Evolutionary conservation across 139 green algal species (phyloP).

Genomic region (Marvania coccoides): DNA sequence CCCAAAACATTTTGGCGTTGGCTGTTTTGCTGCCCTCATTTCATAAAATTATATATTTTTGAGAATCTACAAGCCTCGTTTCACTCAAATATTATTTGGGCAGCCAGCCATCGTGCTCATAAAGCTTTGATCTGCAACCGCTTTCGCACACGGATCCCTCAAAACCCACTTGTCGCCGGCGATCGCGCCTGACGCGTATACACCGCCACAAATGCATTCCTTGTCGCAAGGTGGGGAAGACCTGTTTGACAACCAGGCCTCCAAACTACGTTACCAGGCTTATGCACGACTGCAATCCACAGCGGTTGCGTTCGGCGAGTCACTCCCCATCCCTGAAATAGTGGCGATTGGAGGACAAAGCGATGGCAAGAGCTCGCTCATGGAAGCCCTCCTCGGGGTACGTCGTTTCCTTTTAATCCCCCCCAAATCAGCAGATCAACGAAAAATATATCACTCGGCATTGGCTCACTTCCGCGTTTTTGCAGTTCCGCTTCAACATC

Average conservation of each 20-base stretch:
- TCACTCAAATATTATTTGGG: no score
- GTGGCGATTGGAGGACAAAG: conserved; percentile 85
- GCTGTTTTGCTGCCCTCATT: no score
- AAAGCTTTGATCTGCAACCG: no score
- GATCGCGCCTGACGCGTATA: no score
- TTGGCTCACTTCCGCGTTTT: neutral
- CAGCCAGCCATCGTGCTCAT: no score
- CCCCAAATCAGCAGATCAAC: neutral
- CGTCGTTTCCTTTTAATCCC: conserved; percentile 5
- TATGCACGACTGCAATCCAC: conserved; percentile 61
- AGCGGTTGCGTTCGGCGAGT: conserved; percentile 61
- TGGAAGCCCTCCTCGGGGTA: conserved; percentile 88
- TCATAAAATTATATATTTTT: no score
- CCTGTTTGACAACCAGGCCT: conserved; percentile 53
- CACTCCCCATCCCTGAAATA: conserved; percentile 86
- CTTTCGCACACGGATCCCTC: no score
- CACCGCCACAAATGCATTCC: no score
- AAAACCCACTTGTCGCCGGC: no score
- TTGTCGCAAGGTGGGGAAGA: conserved; percentile 30
- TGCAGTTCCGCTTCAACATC: conserved; percentile 85
- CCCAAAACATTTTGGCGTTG: no score
- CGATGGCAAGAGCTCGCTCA: conserved; percentile 82
- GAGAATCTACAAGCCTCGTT: no score
- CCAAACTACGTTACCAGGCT: conserved; percentile 60
- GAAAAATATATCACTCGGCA: neutral